Conservation (phyloP, 371 early-diverging fungal genomes). For the Dichotomocladium elegans region DNA sequence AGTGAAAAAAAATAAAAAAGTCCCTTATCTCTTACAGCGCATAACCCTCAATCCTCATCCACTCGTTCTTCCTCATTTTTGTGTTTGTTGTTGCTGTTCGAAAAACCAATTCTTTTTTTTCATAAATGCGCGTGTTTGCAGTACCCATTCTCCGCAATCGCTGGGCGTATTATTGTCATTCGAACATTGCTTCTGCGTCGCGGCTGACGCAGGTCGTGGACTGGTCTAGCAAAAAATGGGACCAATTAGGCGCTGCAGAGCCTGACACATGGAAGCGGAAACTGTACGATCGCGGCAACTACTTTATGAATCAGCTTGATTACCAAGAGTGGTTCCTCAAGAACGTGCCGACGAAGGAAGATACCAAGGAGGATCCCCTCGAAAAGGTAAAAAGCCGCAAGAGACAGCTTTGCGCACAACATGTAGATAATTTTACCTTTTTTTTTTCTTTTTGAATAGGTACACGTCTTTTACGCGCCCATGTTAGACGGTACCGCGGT, state of each 20-base stretch:
- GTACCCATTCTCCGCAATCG: slow-evolving; percentile 43
- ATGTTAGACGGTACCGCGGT: slow-evolving; percentile 30
- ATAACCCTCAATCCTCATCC: no score
- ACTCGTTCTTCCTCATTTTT: no score
- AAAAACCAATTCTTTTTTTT: no score
- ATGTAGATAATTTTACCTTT: background rate
- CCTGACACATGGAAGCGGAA: slow-evolving; percentile 55
- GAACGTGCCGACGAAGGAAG: slow-evolving; percentile 59
- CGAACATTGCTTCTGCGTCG: slow-evolving; percentile 32
- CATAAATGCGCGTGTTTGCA: slow-evolving; percentile 43
- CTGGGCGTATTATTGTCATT: slow-evolving; percentile 54
- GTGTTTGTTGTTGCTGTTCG: no score
- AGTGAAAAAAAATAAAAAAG: no score
- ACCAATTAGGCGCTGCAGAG: slow-evolving; percentile 42
- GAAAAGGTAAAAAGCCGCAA: slow-evolving; percentile 51
- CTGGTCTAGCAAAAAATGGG: slow-evolving; percentile 67
- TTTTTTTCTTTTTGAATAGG: slow-evolving; percentile 26
- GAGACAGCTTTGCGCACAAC: background rate
- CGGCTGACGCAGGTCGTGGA: slow-evolving; percentile 49
- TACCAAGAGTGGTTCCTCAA: slow-evolving; percentile 81
- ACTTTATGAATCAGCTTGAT: slow-evolving; percentile 69
- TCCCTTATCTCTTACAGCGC: no score
- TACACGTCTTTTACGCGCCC: slow-evolving; percentile 42
- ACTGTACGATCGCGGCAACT: slow-evolving; percentile 57
- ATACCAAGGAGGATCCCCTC: slow-evolving; percentile 25